A percentile compares a stretch with the other conserved stretches of the same genome.
These are phyloP conservation scores for Vitis hybrid DNA, from an alignment of 177 flowering plant genomes.

Conservation along the genomic window DNA sequence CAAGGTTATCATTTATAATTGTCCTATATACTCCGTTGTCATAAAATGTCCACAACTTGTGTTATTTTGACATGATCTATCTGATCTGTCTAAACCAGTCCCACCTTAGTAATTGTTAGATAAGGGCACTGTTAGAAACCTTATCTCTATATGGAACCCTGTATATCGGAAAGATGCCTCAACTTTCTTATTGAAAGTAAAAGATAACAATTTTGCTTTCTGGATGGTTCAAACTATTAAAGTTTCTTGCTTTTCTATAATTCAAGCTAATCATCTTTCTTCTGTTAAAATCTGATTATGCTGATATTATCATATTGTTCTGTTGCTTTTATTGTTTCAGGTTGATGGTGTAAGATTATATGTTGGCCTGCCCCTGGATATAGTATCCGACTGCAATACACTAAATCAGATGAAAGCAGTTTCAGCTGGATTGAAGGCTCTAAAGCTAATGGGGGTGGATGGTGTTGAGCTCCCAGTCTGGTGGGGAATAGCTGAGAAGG, in stretches of 20 bases:
- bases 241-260: background rate
- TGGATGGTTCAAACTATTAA: background rate
- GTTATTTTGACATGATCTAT: no score
- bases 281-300: background rate
- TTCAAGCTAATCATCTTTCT: background rate
- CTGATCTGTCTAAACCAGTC: background rate
- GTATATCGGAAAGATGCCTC: background rate
- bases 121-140: no score
- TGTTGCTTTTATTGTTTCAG: background rate
- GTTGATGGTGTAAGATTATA: slow-evolving; percentile 41
- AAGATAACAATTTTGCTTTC: no score
- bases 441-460: slow-evolving; percentile 88
- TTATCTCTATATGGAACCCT: no score
- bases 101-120: background rate
- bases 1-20: no score
- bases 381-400: slow-evolving; percentile 56
- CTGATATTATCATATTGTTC: background rate
- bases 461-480: slow-evolving; percentile 90
- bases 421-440: slow-evolving; percentile 72
- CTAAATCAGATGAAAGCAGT: slow-evolving; percentile 74
- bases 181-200: background rate
- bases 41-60: no score
- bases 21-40: no score
- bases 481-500: slow-evolving; percentile 96
- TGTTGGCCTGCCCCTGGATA: slow-evolving; percentile 83